A percentile compares a stretch with the other conserved stretches of the same genome.
phyloP scores from a whole-genome alignment of 768 basidiomycete genomes.

The Epithele typhae region DNA sequence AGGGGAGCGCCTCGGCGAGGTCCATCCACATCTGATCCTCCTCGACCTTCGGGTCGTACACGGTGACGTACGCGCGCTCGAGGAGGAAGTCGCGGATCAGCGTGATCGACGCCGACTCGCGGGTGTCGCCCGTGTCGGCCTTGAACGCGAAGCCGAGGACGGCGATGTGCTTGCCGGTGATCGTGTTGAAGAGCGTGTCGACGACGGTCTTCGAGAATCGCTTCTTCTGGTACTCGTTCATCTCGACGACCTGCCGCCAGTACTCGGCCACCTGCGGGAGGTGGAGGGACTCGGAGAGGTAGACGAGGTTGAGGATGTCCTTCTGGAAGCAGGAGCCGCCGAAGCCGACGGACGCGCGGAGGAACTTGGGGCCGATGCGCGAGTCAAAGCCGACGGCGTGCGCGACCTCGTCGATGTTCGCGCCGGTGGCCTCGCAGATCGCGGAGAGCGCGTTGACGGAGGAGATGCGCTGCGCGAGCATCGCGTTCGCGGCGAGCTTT shows the following conservation, averaged over 20 bases:
- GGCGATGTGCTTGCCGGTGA: conserved; percentile 94
- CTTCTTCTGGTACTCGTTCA: conserved; percentile 98
- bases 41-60: conserved; percentile 91
- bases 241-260: conserved; percentile 95
- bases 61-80: conserved; percentile 79
- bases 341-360: conserved; percentile 94
- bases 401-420: conserved; percentile 97
- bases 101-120: conserved; percentile 94
- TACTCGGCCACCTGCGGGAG: conserved; percentile 96
- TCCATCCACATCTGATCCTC: conserved; percentile 86
- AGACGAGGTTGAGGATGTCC: conserved; percentile 98
- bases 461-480: conserved; percentile 99
- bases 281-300: conserved; percentile 91
- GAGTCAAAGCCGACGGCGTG: conserved; percentile 91
- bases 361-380: conserved; percentile 92
- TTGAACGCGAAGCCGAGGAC: conserved; percentile 99
- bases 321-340: conserved; percentile 99
- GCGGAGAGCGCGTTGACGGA: conserved; percentile 97
- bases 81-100: conserved; percentile 90
- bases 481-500: conserved; percentile 98
- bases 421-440: conserved; percentile 98
- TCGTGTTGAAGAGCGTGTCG: conserved; percentile 97
- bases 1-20: conserved; percentile 65
- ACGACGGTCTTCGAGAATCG: conserved; percentile 96
- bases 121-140: conserved; percentile 98